Evolutionary conservation across 306 rosid species (phyloP), one percentile per base, ranked within the genome.

Genomic region (Vigna angularis): DNA sequence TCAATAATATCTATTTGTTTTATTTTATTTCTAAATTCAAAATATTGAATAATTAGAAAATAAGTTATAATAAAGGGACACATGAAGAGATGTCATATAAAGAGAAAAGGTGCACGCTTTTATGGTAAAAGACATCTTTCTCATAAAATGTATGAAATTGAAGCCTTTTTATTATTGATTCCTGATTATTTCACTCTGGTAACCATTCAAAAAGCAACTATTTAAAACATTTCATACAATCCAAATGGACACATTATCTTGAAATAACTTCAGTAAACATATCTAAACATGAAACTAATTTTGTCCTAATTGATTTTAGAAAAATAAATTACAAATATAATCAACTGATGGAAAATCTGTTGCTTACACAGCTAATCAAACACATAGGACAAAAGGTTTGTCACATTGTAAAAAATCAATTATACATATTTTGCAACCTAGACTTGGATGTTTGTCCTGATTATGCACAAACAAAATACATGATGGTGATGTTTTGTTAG

Each of bases 41-140:
- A 61, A 24, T 10, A 74, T 40, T 59, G 12, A 74, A 45, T 44
- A 74, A 45, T n/a, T 58, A 28, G 12, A 44, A 57, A 45, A 75
- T 3, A 49, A 49, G 4, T 5, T 2, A 9, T 22, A 28, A 49
- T 11, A 51, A 9, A 48, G 0, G 3, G 36, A 61, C 59, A 62
- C 34, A 49, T 62, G 62, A 51, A 32, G 34, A 15, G 22, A 20
- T 64, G 36, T 22, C 62, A 68, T 47, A 66, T 34, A 62, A 55
- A 55, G 30, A 20, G 15, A 4, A 22, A 22, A 56, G 30, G 24
- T 32, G 36, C 14, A 62, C 34, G 13, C 15, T 48, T 22, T 38
- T 26, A 26, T 8, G 61, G 61, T 16, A 70, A 28, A 70, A 30
- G 49, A 49, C 15, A 48, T 24, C 20, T 15, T 24, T 30, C 3